Evolutionary conservation across 1,139 yeast genomes (phyloP).

Genomic region (Yamadazyma trypodendri): DNA sequence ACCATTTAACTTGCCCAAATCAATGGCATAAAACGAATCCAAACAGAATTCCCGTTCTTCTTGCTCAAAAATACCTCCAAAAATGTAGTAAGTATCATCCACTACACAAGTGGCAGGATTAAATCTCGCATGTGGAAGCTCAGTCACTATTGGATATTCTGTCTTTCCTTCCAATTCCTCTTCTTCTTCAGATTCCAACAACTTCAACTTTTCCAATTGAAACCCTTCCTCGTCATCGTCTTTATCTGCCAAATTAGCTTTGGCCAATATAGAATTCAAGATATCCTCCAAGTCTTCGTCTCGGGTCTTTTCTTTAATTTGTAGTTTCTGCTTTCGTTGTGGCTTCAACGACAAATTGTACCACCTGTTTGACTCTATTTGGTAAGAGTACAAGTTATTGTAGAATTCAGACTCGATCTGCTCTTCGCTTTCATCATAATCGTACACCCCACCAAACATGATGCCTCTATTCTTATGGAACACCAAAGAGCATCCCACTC

Average conservation of each 20-base stretch:
- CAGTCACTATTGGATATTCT: conserved; percentile 58
- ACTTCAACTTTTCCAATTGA: conserved; percentile 39
- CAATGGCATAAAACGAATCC: conserved; percentile 84
- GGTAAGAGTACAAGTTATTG: conserved; percentile 79
- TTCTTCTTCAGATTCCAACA: conserved; percentile 37
- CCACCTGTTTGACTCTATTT: conserved; percentile 88
- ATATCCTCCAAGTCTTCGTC: conserved; percentile 84
- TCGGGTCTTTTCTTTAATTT: conserved; percentile 51
- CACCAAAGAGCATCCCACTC: conserved; percentile 94
- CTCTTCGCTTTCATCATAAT: conserved; percentile 93
- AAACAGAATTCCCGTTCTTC: conserved; percentile 83
- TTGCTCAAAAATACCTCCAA: conserved; percentile 87
- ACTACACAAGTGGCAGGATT: conserved; percentile 84
- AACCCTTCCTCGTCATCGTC: conserved; percentile 38
- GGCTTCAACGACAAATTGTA: conserved; percentile 68
- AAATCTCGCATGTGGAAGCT: conserved; percentile 85
- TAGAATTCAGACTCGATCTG: conserved; percentile 80
- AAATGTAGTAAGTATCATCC: conserved; percentile 82
- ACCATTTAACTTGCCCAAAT: conserved; percentile 84
- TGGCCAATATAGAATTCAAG: conserved; percentile 69
- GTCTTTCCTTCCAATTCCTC: conserved; percentile 31
- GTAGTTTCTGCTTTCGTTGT: conserved; percentile 50
- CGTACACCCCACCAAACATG: conserved; percentile 93
- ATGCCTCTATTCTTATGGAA: conserved; percentile 91
- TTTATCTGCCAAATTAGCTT: conserved; percentile 63